Base-by-base conservation (phyloP, 164 flowering plant species). In the Annona cherimola region DNA sequence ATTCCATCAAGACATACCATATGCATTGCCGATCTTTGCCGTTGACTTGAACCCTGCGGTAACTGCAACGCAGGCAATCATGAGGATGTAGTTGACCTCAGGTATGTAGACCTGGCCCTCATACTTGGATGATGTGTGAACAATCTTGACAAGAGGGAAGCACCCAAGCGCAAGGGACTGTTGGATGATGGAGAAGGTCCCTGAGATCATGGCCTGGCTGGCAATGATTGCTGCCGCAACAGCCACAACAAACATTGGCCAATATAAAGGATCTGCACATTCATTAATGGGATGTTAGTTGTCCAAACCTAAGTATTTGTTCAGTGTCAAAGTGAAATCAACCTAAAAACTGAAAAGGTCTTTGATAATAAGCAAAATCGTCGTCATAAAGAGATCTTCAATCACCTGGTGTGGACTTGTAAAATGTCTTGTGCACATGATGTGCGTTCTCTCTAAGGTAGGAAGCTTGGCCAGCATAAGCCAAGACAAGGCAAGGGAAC, bases 231-330 rank as follows among this genome's bases (percentile, higher is more conserved):
- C 71, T 0, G 94, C 88, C 60, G 77, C 0, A 6, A 90, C 89
- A 1, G 93, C 94, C 75, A 89, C 83, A 44, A 78, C 86, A 75
- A 92, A 92, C 88, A 84, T 83, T 12, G 92, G 91, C 94, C 92
- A 88, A 43, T 81, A 90, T 6, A 87, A 0, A 4, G 78, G 64
- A 8, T 40, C 93, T 89, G 81, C 45, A 69, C 35, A 0, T 5
- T 19, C 3, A 60, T 19, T 6, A 60, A 7, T 62, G 11, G 11
- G 40, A 26, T 50, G 40, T 62, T 62, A 62, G 40, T 39, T 11
- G 4, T 26, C 18, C 12, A 3, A 26, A 62, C 4, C 11, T 11
- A 62, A 62, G 35, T 26, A 20, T 8, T 62, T 62, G 12, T 19
- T 39, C 40, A 12, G 26, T 61, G 35, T 35, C 40, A 4, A 61